phyloP scores from a whole-genome alignment of 2,329 filamentous ascomycete genomes.

The Monosporascus cannonballus region DNA sequence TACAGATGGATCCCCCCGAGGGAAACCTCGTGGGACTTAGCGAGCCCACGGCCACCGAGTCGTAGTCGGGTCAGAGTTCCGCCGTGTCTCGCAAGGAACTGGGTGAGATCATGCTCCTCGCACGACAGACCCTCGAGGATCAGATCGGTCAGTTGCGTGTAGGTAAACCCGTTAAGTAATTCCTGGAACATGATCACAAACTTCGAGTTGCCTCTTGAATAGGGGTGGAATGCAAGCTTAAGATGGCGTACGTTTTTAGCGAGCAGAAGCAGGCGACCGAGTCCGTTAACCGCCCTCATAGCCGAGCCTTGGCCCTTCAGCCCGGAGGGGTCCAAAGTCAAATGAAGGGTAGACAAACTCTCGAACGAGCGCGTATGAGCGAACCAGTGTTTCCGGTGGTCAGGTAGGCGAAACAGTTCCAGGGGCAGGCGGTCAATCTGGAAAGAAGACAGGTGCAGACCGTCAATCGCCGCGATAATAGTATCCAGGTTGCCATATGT shows the following conservation, averaged over 20 bases:
- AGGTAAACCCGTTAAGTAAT: constrained; percentile 32
- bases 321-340: constrained; percentile 34
- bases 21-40: constrained; percentile 31
- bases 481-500: constrained; percentile 34
- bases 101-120: constrained; percentile 36
- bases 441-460: constrained; percentile 30
- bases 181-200: constrained; percentile 35
- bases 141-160: constrained; percentile 32
- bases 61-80: constrained; percentile 33
- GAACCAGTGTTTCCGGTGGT: constrained; percentile 35
- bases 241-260: constrained; percentile 31
- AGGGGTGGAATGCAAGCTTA: constrained; percentile 35
- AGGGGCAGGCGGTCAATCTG: constrained; percentile 38
- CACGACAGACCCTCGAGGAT: constrained; percentile 37
- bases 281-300: constrained; percentile 35
- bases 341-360: constrained; percentile 32
- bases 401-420: constrained; percentile 32
- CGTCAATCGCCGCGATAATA: constrained; percentile 32
- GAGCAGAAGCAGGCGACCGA: constrained; percentile 36
- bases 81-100: constrained; percentile 35
- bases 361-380: constrained; percentile 33
- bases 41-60: constrained; percentile 38
- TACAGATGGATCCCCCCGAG: constrained; percentile 39
- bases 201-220: constrained; percentile 32
- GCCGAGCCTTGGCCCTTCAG: constrained; percentile 30